phyloP scores from a whole-genome alignment of 257 asterid genomes.

The Thymus mandschuricus region DNA sequence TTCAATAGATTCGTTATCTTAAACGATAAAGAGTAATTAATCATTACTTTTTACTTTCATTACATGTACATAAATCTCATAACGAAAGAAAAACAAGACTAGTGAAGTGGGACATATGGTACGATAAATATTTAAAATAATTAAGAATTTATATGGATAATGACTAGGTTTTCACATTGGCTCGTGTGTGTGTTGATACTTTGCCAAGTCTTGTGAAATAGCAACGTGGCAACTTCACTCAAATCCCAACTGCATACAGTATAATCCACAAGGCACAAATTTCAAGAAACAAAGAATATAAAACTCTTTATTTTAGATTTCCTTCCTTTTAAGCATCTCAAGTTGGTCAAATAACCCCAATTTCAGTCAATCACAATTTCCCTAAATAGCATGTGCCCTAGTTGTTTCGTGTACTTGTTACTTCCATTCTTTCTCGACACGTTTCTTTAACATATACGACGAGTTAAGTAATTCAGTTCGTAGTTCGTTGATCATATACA shows the following conservation, averaged over 20 bases:
- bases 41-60: too few relatives aligned
- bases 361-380: neutral
- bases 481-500: too few relatives aligned
- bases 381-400: neutral
- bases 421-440: too few relatives aligned
- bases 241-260: too few relatives aligned
- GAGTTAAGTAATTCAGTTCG: too few relatives aligned
- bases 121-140: neutral
- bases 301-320: neutral
- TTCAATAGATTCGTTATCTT: too few relatives aligned
- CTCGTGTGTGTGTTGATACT: neutral
- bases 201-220: neutral
- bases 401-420: neutral
- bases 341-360: neutral
- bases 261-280: neutral
- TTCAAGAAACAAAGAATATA: neutral
- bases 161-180: neutral
- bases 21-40: too few relatives aligned
- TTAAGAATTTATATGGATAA: neutral
- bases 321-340: neutral
- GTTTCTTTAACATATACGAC: too few relatives aligned
- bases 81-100: too few relatives aligned
- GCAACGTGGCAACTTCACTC: constrained; percentile 14
- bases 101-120: neutral
- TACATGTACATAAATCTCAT: too few relatives aligned